Evolutionary conservation across 1,139 yeast genomes (phyloP).

Genomic region (Geotrichum fermentans): DNA sequence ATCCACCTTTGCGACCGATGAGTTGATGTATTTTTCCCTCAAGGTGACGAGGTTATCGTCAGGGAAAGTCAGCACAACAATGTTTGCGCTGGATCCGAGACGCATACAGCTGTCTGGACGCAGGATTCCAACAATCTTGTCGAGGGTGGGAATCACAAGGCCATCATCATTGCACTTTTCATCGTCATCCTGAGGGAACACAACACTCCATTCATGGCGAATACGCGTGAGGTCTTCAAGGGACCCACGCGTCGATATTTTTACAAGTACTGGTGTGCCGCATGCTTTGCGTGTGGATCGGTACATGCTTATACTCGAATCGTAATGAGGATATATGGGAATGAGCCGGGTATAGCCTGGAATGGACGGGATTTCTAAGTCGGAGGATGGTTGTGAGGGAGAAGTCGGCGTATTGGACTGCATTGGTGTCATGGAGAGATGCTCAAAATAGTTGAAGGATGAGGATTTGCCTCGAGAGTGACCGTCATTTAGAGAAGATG

Average conservation of each 20-base stretch:
- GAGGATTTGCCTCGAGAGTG: neutral
- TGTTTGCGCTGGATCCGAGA: constrained; percentile 23
- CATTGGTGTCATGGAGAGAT: constrained; percentile 6
- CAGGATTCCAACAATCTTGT: constrained; percentile 26
- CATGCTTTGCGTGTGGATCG: constrained; percentile 25
- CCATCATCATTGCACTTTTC: constrained; percentile 12
- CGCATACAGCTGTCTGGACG: constrained; percentile 28
- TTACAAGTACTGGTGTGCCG: constrained; percentile 27
- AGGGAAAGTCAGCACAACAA: constrained; percentile 28
- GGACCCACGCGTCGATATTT: constrained; percentile 28
- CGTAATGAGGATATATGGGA: constrained; percentile 29
- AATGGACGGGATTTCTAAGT: constrained; percentile 19
- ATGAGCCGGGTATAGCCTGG: constrained; percentile 27
- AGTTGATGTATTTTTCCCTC: constrained; percentile 26
- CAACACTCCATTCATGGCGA: constrained; percentile 33
- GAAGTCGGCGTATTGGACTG: neutral
- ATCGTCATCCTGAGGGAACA: constrained; percentile 11
- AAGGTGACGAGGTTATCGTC: constrained; percentile 26
- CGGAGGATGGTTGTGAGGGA: constrained; percentile 1
- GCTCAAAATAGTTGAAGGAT: constrained; percentile 2
- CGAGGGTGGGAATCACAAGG: constrained; percentile 18
- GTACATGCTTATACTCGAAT: constrained; percentile 30
- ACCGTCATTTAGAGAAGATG: constrained; percentile 7
- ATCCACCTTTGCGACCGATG: constrained; percentile 13
- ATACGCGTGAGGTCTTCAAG: constrained; percentile 32